Base-by-base conservation (phyloP, 192 early-diverging fungal genomes). In the Backusella morwellensis region DNA sequence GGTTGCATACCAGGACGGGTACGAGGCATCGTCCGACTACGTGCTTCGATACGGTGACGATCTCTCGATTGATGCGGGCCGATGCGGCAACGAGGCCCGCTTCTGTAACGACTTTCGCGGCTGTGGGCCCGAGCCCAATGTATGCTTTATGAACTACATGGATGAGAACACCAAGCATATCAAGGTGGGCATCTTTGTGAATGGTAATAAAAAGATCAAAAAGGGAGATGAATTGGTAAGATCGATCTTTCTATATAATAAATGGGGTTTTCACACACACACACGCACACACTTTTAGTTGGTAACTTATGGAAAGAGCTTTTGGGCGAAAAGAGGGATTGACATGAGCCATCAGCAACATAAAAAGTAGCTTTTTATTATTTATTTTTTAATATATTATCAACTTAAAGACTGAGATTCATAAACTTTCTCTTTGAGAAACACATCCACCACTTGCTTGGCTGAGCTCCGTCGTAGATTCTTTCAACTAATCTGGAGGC, bases 371-470 rank as follows among this genome's bases (percentile, higher is more conserved):
- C n/a, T 41, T 36, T 70, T 23, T 29, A 70, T 40, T 44, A 47
- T 26, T 9, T 40, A 29, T 44, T 29, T 44, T 12, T 70, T 44
- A 44, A 36, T 15, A 12, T 44, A 15, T 29, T 6, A 32, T 9
- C 14, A 32, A 71, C 23, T 75, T 88, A 88, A 75, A 95, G 85
- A 35, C 88, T 83, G 86, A 97, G 90, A 80, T 92, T 92, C 97
- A 99, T 99, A 80, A 99, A 99, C 87, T 98, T 96, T 78, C 97
- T 90, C 91, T 98, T 99, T 80, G 95, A 91, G 89, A 99, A 99
- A 81, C 94, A 93, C 90, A 99, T 88, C 98, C 98, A 99, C 97
- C 97, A 99, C 82, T 99, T 99, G 89, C 93, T 95, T 17, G 95
- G 93, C 81, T 94, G 88, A 19, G 88, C 90, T 50, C 95, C 94